phyloP scores from a whole-genome alignment of 2,329 filamentous ascomycete genomes.

The Botrytis medusae region DNA sequence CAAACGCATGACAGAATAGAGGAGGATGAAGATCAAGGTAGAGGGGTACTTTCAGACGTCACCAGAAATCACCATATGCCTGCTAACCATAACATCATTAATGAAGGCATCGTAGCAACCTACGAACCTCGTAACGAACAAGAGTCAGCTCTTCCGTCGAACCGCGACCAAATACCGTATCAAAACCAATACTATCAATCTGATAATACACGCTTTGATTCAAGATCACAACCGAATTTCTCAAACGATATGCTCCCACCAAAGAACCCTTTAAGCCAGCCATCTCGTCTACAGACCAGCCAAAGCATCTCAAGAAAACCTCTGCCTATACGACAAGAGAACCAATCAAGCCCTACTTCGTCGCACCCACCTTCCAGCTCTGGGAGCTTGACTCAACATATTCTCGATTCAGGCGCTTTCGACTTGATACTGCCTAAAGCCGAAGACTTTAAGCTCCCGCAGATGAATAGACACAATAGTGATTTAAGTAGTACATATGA shows the following conservation, averaged over 20 bases:
- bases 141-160: slow-evolving; percentile 16
- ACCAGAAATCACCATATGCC: slow-evolving; percentile 38
- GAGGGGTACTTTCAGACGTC: slow-evolving; percentile 43
- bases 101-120: slow-evolving; percentile 41
- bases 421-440: slow-evolving; percentile 39
- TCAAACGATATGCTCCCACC: slow-evolving; percentile 21
- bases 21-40: slow-evolving; percentile 41
- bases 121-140: slow-evolving; percentile 26
- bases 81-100: slow-evolving; percentile 39
- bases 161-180: slow-evolving; percentile 26
- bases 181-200: slow-evolving; percentile 20
- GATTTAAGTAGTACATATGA: slow-evolving; percentile 53
- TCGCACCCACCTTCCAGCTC: slow-evolving; percentile 43
- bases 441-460: slow-evolving; percentile 23
- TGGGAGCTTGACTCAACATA: slow-evolving; percentile 44
- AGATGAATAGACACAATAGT: slow-evolving; percentile 40
- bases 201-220: slow-evolving; percentile 17
- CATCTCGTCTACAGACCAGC: slow-evolving; percentile 42
- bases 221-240: slow-evolving; percentile 27
- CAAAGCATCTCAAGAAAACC: slow-evolving; percentile 52
- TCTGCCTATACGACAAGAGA: slow-evolving; percentile 45
- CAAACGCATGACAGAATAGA: slow-evolving; percentile 31
- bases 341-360: slow-evolving; percentile 43
- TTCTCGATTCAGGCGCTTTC: slow-evolving; percentile 51
- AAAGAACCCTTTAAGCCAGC: not conserved